Evolutionary conservation across 805 yeast genomes (phyloP), one percentile per base, ranked within the genome.

Genomic region (Kregervanrija fluxuum): DNA sequence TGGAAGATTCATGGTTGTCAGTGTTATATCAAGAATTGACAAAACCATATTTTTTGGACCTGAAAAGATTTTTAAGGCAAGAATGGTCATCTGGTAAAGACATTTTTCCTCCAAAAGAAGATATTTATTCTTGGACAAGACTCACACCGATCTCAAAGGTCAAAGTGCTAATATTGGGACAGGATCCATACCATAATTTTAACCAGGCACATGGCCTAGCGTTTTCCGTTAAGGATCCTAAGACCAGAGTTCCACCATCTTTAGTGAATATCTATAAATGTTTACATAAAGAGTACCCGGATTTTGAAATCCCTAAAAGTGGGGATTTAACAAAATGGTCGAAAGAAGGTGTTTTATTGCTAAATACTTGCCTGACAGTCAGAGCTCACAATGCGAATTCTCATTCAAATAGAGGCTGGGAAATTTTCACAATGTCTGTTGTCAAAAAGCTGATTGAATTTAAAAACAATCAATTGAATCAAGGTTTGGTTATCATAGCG

Each of bases 121-220:
- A 85, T 48, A 77, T 93, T 15, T 93, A 93, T 60, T 86, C 97
- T 0, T 93, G 98, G 97, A 81, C 95, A 2, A 75, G 88, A 31
- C 70, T 81, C 13, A 88, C 98, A 0, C 95, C 96, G 0, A 67
- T 91, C 15, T 68, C 77, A 4, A 61, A 74, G 3, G 85, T 89
- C 14, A 81, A 79, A 56, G 93, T 91, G 28, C 74, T 93, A 1
- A 75, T 93, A 11, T 68, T 93, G 38, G 99, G 99, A 1, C 99
- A 93, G 62, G 99, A 93, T 61, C 99, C 99, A 0, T 93, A 93
- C 61, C 99, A 93, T 63, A 88, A 89, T 61, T 64, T 65, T 54
- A 85, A 85, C 60, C 99, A 93, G 62, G 99, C 99, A 0, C 99
- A 93, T 58, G 99, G 99, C 0, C 67, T 93, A 30, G 98, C 99